Base-by-base conservation (phyloP, 331 rosid genomes). In the Rhamnella rubrinervis region DNA sequence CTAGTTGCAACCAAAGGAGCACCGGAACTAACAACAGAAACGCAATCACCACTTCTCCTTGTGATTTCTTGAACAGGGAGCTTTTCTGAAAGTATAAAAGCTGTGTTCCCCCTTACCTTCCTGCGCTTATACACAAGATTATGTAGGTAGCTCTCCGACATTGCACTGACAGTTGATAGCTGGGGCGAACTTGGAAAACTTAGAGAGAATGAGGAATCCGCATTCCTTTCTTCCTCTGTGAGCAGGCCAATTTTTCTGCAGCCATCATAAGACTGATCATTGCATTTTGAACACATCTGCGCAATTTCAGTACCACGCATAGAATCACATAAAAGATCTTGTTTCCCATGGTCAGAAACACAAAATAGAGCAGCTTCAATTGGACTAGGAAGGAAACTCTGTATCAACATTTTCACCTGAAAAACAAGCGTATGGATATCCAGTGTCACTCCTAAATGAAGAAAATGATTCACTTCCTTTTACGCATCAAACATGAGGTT, bases 261-360 rank as follows among this genome's bases (percentile, higher is more conserved):
- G 86, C 86, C 72, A 68, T 75, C 76, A 72, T 39, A 70, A 28
- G 79, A 76, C 81, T 57, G 66, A 35, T 74, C 82, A 63, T 72
- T 71, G 69, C 92, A 78, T 70, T 84, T 85, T 50, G 79, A 63
- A 83, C 85, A 85, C 79, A 87, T 92, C 96, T 85, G 91, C 85
- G 91, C 84, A 81, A 80, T 85, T 90, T 80, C 83, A 79, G 82
- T 72, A 84, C 85, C 80, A 72, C 77, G 83, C 81, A 84, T 71
- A 79, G 78, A 67, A 47, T 84, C 86, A 85, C 87, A 71, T 17
- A 50, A 78, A 82, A 71, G 41, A 78, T 74, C 75, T 49, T 74
- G 68, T 72, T 81, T 75, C 77, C 83, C 81, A 78, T 74, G 66
- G 74, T 85, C 80, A 79, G 67, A 77, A 55, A 64, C 73, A 75